Conservation (phyloP, 805 yeast species). For the Metschnikowia aberdeeniae region DNA sequence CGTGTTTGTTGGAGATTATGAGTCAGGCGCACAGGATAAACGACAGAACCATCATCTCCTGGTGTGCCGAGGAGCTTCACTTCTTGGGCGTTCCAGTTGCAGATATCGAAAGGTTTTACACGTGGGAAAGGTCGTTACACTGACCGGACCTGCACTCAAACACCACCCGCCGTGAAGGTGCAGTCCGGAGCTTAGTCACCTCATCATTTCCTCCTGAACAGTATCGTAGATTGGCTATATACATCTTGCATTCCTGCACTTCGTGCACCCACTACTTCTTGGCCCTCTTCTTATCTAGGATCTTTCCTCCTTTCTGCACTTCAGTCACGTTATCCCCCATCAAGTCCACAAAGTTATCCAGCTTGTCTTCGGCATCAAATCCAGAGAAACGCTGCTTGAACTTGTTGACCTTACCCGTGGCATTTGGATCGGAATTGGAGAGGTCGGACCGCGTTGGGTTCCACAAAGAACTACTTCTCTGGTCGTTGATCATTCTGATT, state of each 20-base stretch:
- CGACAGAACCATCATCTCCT: conserved; percentile 21
- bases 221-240: background rate
- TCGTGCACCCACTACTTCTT: conserved; percentile 19
- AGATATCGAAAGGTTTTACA: conserved; percentile 6
- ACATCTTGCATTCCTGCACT: background rate
- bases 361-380: conserved; percentile 25
- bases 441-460: conserved; percentile 81
- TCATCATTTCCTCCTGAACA: background rate
- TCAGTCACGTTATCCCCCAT: conserved; percentile 55
- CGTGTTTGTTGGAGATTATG: conserved; percentile 22
- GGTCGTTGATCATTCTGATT: conserved; percentile 80
- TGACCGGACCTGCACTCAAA: background rate
- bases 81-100: conserved; percentile 20
- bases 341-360: conserved; percentile 54
- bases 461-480: conserved; percentile 84
- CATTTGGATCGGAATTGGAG: conserved; percentile 70
- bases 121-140: background rate
- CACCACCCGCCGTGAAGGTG: too few relatives aligned
- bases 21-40: conserved; percentile 21
- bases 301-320: conserved; percentile 53
- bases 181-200: too few relatives aligned
- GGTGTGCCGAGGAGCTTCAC: conserved; percentile 33
- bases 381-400: conserved; percentile 63
- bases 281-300: conserved; percentile 41
- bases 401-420: conserved; percentile 74